A percentile compares a stretch with the other conserved stretches of the same genome.
These are phyloP conservation scores for Niebla homalea DNA, from an alignment of 495 filamentous ascomycete species.

Conservation along the genomic window DNA sequence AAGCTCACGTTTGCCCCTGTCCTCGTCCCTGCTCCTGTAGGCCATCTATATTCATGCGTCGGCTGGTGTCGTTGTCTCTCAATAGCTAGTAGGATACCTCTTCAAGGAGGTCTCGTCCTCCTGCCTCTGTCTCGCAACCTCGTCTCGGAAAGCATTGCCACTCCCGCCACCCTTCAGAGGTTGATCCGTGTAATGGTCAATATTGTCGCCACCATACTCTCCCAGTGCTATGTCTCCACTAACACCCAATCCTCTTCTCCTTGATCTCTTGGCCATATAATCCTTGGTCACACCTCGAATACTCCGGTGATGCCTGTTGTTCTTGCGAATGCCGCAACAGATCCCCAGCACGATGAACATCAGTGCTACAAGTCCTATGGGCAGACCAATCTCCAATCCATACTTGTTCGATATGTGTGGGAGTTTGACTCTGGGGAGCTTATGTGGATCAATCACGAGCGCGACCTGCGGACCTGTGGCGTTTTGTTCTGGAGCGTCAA, in stretches of 20 bases:
- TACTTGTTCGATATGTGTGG: conserved; percentile 5
- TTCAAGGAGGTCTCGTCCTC: conserved; percentile 6
- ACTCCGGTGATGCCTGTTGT: conserved; percentile 3
- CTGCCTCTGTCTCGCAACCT: conserved; percentile 11
- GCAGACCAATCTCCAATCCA: conserved; percentile 12
- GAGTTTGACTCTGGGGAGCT: conserved; percentile 4
- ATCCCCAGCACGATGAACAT: conserved; percentile 10
- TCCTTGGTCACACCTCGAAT: conserved; percentile 5
- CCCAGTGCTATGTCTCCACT: conserved; percentile 9
- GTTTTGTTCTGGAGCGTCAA: background rate
- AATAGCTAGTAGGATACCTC: conserved; percentile 8
- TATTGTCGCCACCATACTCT: conserved; percentile 4
- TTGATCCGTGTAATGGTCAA: conserved; percentile 7
- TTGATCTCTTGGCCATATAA: conserved; percentile 13
- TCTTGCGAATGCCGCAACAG: conserved; percentile 11
- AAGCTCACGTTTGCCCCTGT: too few species aligned
- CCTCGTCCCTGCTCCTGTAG: too few species aligned
- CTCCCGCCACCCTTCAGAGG: conserved; percentile 7
- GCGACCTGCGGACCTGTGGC: conserved; percentile 8
- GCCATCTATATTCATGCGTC: too few species aligned
- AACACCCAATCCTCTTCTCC: conserved; percentile 7
- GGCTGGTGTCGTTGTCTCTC: background rate
- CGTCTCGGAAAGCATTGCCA: conserved; percentile 13
- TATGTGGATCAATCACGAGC: conserved; percentile 9
- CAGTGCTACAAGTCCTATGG: conserved; percentile 10